phyloP scores from a whole-genome alignment of 1,284 basidiomycete genomes.

The Ganoderma leucocontextum region DNA sequence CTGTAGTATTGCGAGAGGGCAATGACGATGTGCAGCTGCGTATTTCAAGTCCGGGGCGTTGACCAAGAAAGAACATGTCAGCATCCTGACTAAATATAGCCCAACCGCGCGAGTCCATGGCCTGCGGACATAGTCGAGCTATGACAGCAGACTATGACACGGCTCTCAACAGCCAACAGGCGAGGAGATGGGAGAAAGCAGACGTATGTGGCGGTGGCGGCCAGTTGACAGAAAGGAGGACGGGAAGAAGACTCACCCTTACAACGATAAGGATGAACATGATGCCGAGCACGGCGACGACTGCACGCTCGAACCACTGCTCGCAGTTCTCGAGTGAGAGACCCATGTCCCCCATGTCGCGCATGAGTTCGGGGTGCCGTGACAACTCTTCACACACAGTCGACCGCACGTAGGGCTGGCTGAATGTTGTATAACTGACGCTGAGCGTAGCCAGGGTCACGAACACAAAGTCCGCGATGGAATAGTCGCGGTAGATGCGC shows the following conservation, averaged over 20 bases:
- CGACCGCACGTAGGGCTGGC: slow-evolving; percentile 58
- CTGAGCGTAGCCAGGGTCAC: slow-evolving; percentile 63
- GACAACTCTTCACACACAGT: slow-evolving; percentile 77
- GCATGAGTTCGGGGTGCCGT: slow-evolving; percentile 74
- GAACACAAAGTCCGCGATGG: slow-evolving; percentile 76
- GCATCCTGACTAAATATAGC: slow-evolving; percentile 8
- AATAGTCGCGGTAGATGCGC: slow-evolving; percentile 75
- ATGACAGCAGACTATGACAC: neutral
- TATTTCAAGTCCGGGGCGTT: neutral
- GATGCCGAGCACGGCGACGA: slow-evolving; percentile 62
- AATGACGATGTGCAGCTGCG: slow-evolving; percentile 75
- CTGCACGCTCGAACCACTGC: slow-evolving; percentile 74
- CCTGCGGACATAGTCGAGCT: neutral
- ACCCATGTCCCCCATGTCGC: slow-evolving; percentile 73
- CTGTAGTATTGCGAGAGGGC: slow-evolving; percentile 71
- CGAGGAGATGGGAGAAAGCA: neutral
- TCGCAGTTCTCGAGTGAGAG: slow-evolving; percentile 82
- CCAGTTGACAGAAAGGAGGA: neutral
- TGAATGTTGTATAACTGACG: slow-evolving; percentile 66
- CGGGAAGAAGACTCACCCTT: slow-evolving; percentile 54
- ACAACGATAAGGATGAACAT: slow-evolving; percentile 70
- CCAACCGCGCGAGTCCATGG: neutral
- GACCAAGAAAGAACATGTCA: slow-evolving; percentile 16
- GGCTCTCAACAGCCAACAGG: neutral
- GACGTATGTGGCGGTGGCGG: slow-evolving; percentile 10